Percentiles rank a stretch among this genome's conserved stretches.
Conservation (phyloP, 495 filamentous ascomycete genomes). For the Xylaria bambusicola region DNA sequence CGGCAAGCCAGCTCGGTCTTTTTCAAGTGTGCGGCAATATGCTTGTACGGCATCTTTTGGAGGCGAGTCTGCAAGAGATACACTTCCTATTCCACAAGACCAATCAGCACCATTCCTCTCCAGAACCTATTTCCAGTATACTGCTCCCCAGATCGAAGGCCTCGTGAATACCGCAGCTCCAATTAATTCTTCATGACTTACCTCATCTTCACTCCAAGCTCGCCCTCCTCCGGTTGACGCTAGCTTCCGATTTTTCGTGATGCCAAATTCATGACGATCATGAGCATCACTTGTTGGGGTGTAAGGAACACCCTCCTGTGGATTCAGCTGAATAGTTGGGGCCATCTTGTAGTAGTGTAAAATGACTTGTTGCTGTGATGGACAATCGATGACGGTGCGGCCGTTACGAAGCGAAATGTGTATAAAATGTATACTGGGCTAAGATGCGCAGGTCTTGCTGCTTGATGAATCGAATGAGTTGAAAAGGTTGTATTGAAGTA, state of each 20-base stretch:
- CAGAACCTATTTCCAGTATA: too few relatives aligned
- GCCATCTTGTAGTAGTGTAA: conserved; percentile 38
- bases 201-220: conserved; percentile 79
- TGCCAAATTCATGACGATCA: conserved; percentile 55
- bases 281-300: conserved; percentile 50
- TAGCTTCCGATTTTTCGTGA: conserved; percentile 61
- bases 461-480: conserved; percentile 31
- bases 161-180: neutral
- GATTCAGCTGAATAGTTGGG: conserved; percentile 50
- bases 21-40: conserved; percentile 78
- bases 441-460: conserved; percentile 32
- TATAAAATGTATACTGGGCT: conserved; percentile 17
- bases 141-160: neutral
- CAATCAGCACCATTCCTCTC: too few relatives aligned
- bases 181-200: conserved; percentile 42
- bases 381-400: conserved; percentile 20
- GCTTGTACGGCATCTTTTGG: conserved; percentile 88
- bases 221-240: conserved; percentile 69
- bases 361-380: conserved; percentile 11
- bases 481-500: conserved; percentile 19
- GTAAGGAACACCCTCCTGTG: conserved; percentile 40
- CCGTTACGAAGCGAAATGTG: conserved; percentile 26
- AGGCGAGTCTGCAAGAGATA: conserved; percentile 80
- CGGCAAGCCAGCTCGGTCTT: conserved; percentile 86
- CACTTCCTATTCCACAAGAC: conserved; percentile 66